phyloP scores from a whole-genome alignment of 306 rosid species.

The Fragaria vesca region DNA sequence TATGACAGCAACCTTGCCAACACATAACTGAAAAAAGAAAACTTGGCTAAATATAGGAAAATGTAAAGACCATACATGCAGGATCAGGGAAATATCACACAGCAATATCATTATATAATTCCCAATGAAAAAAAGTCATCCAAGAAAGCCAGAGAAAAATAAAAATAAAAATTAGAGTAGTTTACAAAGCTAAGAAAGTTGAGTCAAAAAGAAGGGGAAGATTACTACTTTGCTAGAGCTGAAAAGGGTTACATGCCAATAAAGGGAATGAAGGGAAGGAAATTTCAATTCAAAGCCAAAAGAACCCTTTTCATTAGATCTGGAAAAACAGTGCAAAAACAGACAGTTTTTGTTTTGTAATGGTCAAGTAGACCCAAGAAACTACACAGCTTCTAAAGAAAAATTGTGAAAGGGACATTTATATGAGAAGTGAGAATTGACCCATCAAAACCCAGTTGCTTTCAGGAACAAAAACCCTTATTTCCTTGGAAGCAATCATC shows the following conservation, averaged over 20 bases:
- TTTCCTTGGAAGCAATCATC: conserved; percentile 3
- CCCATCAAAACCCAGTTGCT: conserved; percentile 42
- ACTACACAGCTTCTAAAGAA: neutral
- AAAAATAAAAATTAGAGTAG: neutral
- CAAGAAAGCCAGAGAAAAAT: neutral
- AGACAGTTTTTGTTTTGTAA: conserved; percentile 42
- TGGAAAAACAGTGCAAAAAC: conserved; percentile 44
- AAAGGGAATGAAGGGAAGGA: conserved; percentile 48
- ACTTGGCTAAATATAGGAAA: conserved; percentile 40
- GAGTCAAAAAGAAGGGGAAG: conserved; percentile 57
- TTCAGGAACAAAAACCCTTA: conserved; percentile 19
- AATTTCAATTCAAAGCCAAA: conserved; percentile 50
- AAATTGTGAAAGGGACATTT: conserved; percentile 52
- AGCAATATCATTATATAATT: conserved; percentile 11
- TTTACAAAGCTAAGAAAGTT: conserved; percentile 33
- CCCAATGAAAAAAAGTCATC: neutral
- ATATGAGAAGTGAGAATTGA: conserved; percentile 39
- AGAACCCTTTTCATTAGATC: conserved; percentile 48
- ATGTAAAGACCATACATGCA: conserved; percentile 19
- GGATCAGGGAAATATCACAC: conserved; percentile 18
- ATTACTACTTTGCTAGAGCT: conserved; percentile 24
- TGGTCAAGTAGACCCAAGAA: conserved; percentile 8
- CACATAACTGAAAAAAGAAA: neutral
- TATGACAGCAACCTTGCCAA: neutral
- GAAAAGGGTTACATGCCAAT: conserved; percentile 56